A percentile compares a stretch with the other conserved stretches of the same genome.
phyloP scores from a whole-genome alignment of 2,329 filamentous ascomycete genomes.

The Purpureocillium lavendulum region DNA sequence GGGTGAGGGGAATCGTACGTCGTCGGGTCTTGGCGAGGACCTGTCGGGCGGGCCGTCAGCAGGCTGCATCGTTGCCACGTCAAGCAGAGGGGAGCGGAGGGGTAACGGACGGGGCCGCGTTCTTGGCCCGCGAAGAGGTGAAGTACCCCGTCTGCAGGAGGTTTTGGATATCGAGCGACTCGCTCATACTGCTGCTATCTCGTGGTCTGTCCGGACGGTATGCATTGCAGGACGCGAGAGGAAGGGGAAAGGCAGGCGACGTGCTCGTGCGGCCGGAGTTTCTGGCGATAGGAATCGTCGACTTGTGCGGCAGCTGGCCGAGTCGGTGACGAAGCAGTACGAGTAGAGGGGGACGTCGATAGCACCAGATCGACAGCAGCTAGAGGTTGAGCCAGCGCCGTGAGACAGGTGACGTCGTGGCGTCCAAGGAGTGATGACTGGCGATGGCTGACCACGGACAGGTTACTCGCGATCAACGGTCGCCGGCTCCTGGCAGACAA shows the following conservation, averaged over 20 bases:
- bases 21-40: conserved; percentile 8
- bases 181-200: conserved; percentile 31
- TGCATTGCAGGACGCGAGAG: conserved; percentile 12
- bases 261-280: background rate
- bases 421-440: too few relatives aligned
- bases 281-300: too few relatives aligned
- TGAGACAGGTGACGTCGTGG: conserved; percentile 1
- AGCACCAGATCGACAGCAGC: too few relatives aligned
- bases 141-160: conserved; percentile 43
- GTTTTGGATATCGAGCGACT: conserved; percentile 34
- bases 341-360: too few relatives aligned
- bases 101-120: conserved; percentile 17
- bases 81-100: background rate
- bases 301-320: too few relatives aligned
- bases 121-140: conserved; percentile 34
- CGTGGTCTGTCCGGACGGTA: conserved; percentile 6
- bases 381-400: background rate
- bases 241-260: conserved; percentile 2
- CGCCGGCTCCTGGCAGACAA: too few relatives aligned
- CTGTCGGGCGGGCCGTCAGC: conserved; percentile 10
- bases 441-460: too few relatives aligned
- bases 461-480: too few relatives aligned
- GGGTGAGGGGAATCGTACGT: conserved; percentile 3
- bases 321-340: too few relatives aligned
- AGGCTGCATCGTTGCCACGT: background rate